Evolutionary conservation across 371 early-diverging fungal genomes (phyloP), one percentile per base, ranked within the genome.

Genomic region (Basidiobolus meristosporus): DNA sequence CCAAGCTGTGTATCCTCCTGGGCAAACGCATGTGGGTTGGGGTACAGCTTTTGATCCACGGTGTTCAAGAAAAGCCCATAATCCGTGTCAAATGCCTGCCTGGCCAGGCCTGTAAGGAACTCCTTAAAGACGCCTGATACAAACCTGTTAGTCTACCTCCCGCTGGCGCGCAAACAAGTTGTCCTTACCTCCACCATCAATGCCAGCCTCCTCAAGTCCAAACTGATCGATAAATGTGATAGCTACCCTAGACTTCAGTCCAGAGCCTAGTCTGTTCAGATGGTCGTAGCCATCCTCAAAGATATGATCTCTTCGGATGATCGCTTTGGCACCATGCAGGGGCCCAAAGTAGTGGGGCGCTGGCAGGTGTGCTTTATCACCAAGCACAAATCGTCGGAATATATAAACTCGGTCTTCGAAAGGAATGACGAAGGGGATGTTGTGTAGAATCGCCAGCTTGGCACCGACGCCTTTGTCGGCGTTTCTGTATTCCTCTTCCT

Each of bases 181-280:
- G 47, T 71, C 74, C 19, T 77, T 64, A 20, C 76, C 89, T 14
- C 91, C 91, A 39, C 91, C 92, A 54, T 92, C 97, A 43, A 92
- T 81, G 1, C 97, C 97, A 10, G 85, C 86, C 54, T 96, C 97
- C 14, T 56, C 59, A 29, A 87, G 52, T 0, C 90, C 91, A 46
- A 79, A 77, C 40, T 77, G 70, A 50, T 78, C 81, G 19, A 89
- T 67, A 63, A 96, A 90, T 2, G 70, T 60, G 39, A 96, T 90
- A 7, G 75, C 63, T 35, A 96, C 65, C n/a, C 72, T 72, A 14
- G 58, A 55, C 48, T 84, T 86, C 31, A 91, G 57, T 14, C 37
- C 52, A 29, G 16, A 49, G 54, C 76, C 78, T 14, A 82, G 53
- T 1, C 34, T 38, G 45, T 73, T 67, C 0, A 90, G 55, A 0